Evolutionary conservation across 2,329 filamentous ascomycete species (phyloP), one percentile per base, ranked within the genome.

Genomic region (Aspergillus felis): DNA sequence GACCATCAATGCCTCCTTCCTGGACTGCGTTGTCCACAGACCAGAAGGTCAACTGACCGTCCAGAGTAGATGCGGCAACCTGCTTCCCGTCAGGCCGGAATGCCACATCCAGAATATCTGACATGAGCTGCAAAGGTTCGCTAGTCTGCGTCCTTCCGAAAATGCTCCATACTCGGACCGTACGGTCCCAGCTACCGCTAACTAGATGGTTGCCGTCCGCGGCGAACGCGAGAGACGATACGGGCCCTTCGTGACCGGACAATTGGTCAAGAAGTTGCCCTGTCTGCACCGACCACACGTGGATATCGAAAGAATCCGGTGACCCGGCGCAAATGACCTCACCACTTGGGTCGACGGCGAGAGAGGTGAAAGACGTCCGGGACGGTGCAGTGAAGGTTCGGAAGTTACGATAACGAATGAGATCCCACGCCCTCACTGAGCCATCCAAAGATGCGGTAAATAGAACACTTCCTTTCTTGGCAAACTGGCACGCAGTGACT

Each of bases 271-370:
- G 85, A 20, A 99, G 81, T 73, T 99, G 94, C 2, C 94, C 94
- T 0, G 93, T 99, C 71, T 99, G 94, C 3, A 99, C 95, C 4
- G 91, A 97, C 94, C 94, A 99, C 61, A 99, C 90, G 75, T 99
- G 92, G 53, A 99, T 91, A 69, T 97, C 93, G 64, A 97, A 97
- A 4, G 92, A 96, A 73, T 99, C 94, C 17, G 96, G 82, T 1
- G 93, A 97, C 2, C 93, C 94, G 9, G 94, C 94, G 58, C 93
- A 96, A 3, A 99, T 90, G 8, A 99, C 90, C 74, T 99, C 95
- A 54, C 94, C 94, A 62, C 92, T 96, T 0, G 94, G 92, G 65
- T 99, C 95, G n/a, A 97, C 92, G 1, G 94, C 92, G 72, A 99
- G 83, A 57, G 90, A 96, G 17, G 92, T 93, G 76, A 97, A 99